A percentile compares a stretch with the other conserved stretches of the same genome.
These are phyloP conservation scores for Torrubiella hemipterigena DNA, from an alignment of 2,329 filamentous ascomycete species.

Conservation along the genomic window DNA sequence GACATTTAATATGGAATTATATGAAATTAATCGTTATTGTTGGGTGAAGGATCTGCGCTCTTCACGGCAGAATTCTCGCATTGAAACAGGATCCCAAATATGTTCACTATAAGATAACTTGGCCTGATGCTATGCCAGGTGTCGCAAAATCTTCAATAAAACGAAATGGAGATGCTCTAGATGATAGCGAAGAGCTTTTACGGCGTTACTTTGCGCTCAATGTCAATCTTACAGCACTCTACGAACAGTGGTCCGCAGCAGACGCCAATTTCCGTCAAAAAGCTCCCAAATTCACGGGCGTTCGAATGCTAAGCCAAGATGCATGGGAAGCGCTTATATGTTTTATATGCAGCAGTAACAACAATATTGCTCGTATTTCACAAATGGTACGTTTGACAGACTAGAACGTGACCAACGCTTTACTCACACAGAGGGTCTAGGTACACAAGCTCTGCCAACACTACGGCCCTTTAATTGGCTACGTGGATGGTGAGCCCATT, in stretches of 20 bases:
- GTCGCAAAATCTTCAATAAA: slow-evolving; percentile 7
- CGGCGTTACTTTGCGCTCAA: slow-evolving; percentile 78
- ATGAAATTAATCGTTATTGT: no score
- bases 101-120: slow-evolving; percentile 70
- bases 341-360: slow-evolving; percentile 98
- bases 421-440: slow-evolving; percentile 19
- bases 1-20: no score
- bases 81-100: slow-evolving; percentile 69
- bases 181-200: slow-evolving; percentile 64
- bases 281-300: slow-evolving; percentile 76
- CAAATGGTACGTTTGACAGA: slow-evolving; percentile 57
- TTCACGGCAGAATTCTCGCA: slow-evolving; percentile 75
- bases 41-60: slow-evolving; percentile 70
- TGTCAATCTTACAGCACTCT: slow-evolving; percentile 64
- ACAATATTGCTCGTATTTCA: slow-evolving; percentile 89
- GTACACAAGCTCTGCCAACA: slow-evolving; percentile 78
- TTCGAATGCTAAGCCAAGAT: slow-evolving; percentile 87
- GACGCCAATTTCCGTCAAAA: slow-evolving; percentile 84
- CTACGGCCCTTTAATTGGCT: slow-evolving; percentile 68
- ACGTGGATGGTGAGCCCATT: slow-evolving; percentile 58
- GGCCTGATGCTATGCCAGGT: slow-evolving; percentile 23
- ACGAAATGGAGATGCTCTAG: slow-evolving; percentile 17
- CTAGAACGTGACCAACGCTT: not conserved
- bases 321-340: slow-evolving; percentile 88
- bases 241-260: slow-evolving; percentile 73